Evolutionary conservation across 208 protist genomes (phyloP).

Genomic region (Crithidia expoeki): DNA sequence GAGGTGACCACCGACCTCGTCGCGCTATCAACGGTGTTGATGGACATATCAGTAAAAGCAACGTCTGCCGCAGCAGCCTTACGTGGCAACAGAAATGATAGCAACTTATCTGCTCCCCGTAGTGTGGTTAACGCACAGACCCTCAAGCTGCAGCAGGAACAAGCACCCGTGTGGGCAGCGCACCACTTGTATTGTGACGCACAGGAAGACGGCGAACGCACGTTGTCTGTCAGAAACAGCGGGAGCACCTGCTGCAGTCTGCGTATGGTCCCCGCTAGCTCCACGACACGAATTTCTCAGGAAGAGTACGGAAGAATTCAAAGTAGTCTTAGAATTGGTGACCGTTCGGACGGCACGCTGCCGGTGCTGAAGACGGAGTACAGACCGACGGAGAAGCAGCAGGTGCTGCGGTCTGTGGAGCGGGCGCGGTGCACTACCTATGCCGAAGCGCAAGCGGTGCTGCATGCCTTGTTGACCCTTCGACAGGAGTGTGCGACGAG

Average conservation of each 20-base stretch:
- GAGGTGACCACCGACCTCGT: conserved; percentile 75
- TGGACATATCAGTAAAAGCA: conserved; percentile 9
- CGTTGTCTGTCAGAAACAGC: background rate
- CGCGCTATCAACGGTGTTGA: conserved; percentile 35
- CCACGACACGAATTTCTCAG: background rate
- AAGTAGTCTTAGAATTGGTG: too few species aligned
- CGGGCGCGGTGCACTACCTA: conserved; percentile 42
- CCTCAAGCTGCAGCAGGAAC: conserved; percentile 1
- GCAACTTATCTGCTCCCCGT: background rate
- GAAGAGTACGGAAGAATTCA: too few species aligned
- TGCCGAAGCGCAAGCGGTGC: conserved; percentile 32
- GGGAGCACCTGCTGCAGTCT: background rate
- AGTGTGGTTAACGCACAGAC: background rate
- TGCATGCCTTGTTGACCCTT: conserved; percentile 41
- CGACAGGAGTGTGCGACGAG: conserved; percentile 49
- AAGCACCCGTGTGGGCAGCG: conserved; percentile 24
- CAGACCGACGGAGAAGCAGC: conserved; percentile 56
- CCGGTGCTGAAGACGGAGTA: conserved; percentile 34
- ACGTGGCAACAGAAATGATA: background rate
- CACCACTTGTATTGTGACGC: conserved; percentile 18
- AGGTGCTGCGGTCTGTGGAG: conserved; percentile 44
- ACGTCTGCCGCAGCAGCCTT: background rate
- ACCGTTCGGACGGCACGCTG: too few species aligned
- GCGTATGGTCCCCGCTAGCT: background rate
- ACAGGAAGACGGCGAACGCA: conserved; percentile 5